These are phyloP conservation scores for Kwoniella shandongensis DNA, from an alignment of 768 basidiomycete genomes.

Conservation along the genomic window DNA sequence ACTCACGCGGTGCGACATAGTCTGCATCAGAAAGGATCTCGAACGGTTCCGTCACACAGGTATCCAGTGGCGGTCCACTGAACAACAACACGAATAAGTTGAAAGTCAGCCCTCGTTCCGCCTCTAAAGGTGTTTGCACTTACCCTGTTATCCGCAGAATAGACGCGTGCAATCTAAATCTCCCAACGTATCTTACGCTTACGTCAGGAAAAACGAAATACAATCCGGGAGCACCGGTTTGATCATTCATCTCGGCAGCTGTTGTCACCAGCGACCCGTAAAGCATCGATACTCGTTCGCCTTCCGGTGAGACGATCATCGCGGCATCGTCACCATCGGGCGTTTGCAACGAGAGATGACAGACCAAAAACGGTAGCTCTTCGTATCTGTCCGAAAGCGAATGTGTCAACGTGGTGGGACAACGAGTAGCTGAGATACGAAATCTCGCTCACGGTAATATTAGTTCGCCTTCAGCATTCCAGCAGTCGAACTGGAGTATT, in stretches of 20 bases:
- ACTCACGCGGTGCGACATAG: constrained; percentile 78
- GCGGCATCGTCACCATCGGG: constrained; percentile 61
- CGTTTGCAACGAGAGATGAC: constrained; percentile 73
- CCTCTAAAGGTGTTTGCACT: no score
- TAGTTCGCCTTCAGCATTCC: constrained; percentile 68
- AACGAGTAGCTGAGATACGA: background rate
- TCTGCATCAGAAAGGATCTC: constrained; percentile 71
- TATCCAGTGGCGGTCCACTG: constrained; percentile 68
- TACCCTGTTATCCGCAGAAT: constrained; percentile 74
- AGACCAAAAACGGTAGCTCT: constrained; percentile 83
- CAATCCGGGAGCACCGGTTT: constrained; percentile 74
- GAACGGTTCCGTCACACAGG: constrained; percentile 71
- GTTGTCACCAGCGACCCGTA: constrained; percentile 85
- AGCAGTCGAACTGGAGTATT: constrained; percentile 73
- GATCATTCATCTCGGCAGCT: constrained; percentile 73
- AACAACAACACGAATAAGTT: no score
- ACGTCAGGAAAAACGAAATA: constrained; percentile 91
- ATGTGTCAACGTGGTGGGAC: background rate
- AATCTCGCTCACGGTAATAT: constrained; percentile 80
- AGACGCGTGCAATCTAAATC: constrained; percentile 71
- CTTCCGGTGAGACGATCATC: constrained; percentile 39
- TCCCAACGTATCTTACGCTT: constrained; percentile 74
- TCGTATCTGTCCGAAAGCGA: constrained; percentile 64
- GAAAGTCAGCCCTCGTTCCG: no score
- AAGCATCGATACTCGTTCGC: constrained; percentile 60